Evolutionary conservation across 192 early-diverging fungal genomes (phyloP), one percentile per base, ranked within the genome.

Genomic region (Pecoramyces ruminantium): DNA sequence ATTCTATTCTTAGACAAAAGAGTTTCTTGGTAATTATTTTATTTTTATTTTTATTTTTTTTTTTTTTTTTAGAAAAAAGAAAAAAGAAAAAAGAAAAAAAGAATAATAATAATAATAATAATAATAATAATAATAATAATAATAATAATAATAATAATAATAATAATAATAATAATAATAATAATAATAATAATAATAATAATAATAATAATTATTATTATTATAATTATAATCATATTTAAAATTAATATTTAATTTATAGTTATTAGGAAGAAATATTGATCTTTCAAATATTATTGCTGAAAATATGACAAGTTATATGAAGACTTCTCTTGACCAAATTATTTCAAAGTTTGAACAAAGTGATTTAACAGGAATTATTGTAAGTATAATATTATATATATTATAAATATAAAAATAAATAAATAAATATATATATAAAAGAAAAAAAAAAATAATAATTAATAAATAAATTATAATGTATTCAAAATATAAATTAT

Each of bases 201-300:
- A n/a, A 77, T 77, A 77, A 79, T 34, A 28, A 6, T 28, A 79
- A 2, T 2, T 38, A 79, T 6, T 34, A 77, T 82, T 30, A 85
- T 78, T 21, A 82, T 51, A 83, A 82, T 18, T 51, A 79, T 14
- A 13, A 30, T 82, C n/a, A n/a, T n/a, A n/a, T n/a, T n/a, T n/a
- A n/a, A n/a, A n/a, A n/a, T n/a, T n/a, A n/a, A n/a, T 13, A 40
- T 30, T 25, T 2, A 27, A 29, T 6, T 83, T n/a, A 27, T 77
- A 88, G 87, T 79, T 88, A 29, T 84, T 90, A 16, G 89, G 88
- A 12, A 81, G 88, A 29, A 83, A 81, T 28, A 77, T 90, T 18
- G 82, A 90, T 78, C 34, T 90, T 18, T 34, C 81, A 4, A 81
- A 84, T 29, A 78, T 88, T 9, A 42, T 90, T 30, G 34, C 78